Evolutionary conservation across 345 rosid species (phyloP).

Genomic region (Citrus sinensis): DVS_A1.0 CM039163.1:50126001-50126500

Average conservation of each 20-base stretch:
- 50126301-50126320: no score
- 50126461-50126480: neutral
- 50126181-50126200: neutral
- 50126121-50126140: neutral
- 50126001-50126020: neutral
- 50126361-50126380: neutral
- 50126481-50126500: neutral
- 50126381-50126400: no score
- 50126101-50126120: neutral
- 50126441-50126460: neutral
- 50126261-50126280: neutral
- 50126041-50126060: neutral
- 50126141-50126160: neutral
- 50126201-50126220: neutral
- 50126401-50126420: neutral
- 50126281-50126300: no score
- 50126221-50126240: neutral
- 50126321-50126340: neutral
- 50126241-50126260: no score
- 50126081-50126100: neutral
- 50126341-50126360: neutral
- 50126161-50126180: neutral
- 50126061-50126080: neutral
- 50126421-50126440: neutral
- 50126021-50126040: neutral